These are phyloP conservation scores for Globisporangium apiculatum DNA, from an alignment of 352 stramenopile genomes.

Conservation along the genomic window DNA sequence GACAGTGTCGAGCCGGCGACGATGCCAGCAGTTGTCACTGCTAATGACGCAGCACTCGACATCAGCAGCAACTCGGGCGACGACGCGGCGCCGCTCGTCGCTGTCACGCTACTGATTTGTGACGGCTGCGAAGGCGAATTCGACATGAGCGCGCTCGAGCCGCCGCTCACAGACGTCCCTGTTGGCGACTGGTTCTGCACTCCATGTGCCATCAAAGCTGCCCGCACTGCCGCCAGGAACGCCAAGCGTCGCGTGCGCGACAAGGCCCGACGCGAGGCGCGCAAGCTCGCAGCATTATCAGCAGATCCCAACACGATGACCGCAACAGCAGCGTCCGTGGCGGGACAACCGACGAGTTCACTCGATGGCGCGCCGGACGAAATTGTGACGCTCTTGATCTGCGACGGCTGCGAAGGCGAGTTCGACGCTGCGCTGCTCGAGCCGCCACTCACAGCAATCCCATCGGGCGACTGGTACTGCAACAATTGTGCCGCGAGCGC, in stretches of 20 bases:
- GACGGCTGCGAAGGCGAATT: constrained; percentile 67
- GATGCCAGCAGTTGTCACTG: background rate
- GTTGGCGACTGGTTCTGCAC: constrained; percentile 39
- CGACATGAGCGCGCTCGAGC: constrained; percentile 36
- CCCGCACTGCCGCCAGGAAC: background rate
- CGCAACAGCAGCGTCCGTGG: background rate
- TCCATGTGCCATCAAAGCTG: constrained; percentile 9
- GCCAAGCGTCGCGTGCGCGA: background rate
- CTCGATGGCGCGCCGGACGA: constrained; percentile 1
- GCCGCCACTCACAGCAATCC: constrained; percentile 31
- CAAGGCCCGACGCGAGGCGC: background rate
- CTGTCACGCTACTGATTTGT: constrained; percentile 51
- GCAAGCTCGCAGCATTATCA: background rate
- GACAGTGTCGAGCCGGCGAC: background rate
- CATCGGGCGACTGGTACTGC: constrained; percentile 50
- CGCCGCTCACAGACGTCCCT: constrained; percentile 35
- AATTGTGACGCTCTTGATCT: constrained; percentile 41
- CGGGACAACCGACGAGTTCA: background rate
- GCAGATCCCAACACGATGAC: background rate
- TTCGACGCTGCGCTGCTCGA: constrained; percentile 39
- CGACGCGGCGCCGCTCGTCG: constrained; percentile 2
- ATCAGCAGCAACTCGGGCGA: background rate
- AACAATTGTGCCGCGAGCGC: background rate
- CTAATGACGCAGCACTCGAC: background rate
- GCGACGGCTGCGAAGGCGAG: constrained; percentile 63